Evolutionary conservation across 768 basidiomycete species (phyloP).

Genomic region (Boletus sp.): DNA sequence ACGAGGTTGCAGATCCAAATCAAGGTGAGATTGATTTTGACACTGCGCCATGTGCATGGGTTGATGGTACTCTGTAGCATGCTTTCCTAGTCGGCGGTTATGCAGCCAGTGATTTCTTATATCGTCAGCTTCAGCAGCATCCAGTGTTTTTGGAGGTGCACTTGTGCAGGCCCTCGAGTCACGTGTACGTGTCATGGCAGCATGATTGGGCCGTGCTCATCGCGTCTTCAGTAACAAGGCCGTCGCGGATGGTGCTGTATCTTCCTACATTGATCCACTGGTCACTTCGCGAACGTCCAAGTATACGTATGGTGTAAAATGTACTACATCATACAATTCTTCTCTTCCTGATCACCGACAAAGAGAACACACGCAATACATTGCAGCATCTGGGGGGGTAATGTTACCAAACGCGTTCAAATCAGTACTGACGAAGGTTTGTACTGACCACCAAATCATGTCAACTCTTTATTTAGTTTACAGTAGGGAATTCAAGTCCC

Average conservation of each 20-base stretch:
- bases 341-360: constrained; percentile 34
- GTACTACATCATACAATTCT: constrained; percentile 25
- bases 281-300: constrained; percentile 43
- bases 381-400: constrained; percentile 24
- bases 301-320: constrained; percentile 37
- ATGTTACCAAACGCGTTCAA: constrained; percentile 34
- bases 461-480: not conserved
- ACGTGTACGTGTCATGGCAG: constrained; percentile 37
- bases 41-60: not conserved
- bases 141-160: constrained; percentile 36
- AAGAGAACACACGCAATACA: constrained; percentile 25
- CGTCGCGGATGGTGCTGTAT: constrained; percentile 47
- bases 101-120: constrained; percentile 46
- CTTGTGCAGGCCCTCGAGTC: constrained; percentile 46
- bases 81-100: constrained; percentile 54
- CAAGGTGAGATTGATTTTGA: constrained; percentile 8
- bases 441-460: not conserved
- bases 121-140: constrained; percentile 36
- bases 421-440: constrained; percentile 35
- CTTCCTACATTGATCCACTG: constrained; percentile 41
- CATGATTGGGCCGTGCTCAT: not conserved
- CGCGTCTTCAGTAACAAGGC: constrained; percentile 37
- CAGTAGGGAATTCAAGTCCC: constrained; percentile 14
- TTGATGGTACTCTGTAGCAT: constrained; percentile 15
- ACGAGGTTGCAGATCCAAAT: constrained; percentile 24